Base-by-base conservation (phyloP, 2,329 filamentous ascomycete genomes). In the Acarospora socialis region DNA sequence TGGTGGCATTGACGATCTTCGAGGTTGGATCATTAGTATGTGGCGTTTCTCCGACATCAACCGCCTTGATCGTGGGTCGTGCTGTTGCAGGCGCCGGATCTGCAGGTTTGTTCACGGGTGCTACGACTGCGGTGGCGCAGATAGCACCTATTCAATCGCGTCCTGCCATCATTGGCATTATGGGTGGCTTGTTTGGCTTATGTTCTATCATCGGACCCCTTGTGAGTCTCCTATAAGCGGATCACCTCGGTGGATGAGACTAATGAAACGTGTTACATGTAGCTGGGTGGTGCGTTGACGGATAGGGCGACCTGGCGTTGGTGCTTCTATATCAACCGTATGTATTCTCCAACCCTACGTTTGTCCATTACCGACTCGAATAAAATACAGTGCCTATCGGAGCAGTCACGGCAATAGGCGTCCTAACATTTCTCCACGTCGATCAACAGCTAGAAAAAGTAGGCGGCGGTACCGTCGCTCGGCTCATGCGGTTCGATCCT, bases 161-260 rank as follows among this genome's bases (percentile, higher is more conserved):
- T 7, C 31, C 41, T 3, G 26, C 37, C n/a, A 47, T 32, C 24
- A 36, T 30, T 6, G 42, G 43, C 10, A 17, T 39, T 7, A 25
- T 61, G 5, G 59, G 59, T 5, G 50, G 48, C 1, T 56, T 56
- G 43, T 63, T 56, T 37, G 60, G 56, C 1, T 53, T 62, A 41
- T 50, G 56, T 2, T 56, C 54, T 32, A 50, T 59, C 7, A 54
- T 49, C 14, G 56, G 56, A 19, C 56, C 56, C 25, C 12, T 8
- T 12, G 15, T 6, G n/a, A 1, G 10, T 5, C 8, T 13, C 9
- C 17, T 17, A 21, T 15, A 19, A n/a, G 6, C 7, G 20, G 17
- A 2, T 2, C 3, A 5, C n/a, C n/a, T n/a, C n/a, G n/a, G n/a
- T n/a, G n/a, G n/a, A n/a, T n/a, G n/a, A n/a, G n/a, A n/a, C n/a